Base-by-base conservation (phyloP, 371 early-diverging fungal genomes). In the Mucor piriformis region DNA sequence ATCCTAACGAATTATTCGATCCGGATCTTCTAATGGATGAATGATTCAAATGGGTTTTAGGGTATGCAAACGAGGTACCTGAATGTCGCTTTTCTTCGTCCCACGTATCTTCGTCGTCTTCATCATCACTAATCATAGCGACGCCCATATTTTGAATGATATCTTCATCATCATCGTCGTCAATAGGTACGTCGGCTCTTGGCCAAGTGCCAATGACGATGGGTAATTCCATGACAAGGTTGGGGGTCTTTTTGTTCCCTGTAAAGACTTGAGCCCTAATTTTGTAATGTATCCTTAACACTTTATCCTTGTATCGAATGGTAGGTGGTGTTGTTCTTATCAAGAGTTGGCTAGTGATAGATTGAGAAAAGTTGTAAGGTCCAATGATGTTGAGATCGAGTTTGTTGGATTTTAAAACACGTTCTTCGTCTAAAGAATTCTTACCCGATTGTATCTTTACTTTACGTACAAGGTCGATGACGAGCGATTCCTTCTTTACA, bases 141-240 rank as follows among this genome's bases (percentile, higher is more conserved):
- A 63, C 67, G 5, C 67, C 65, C 67, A 71, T 61, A 15, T 50
- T 49, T 18, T 63, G 54, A 13, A 66, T 57, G 32, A 67, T 63
- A 32, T 67, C 67, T 11, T 66, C 67, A n/a, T 73, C 73, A 25
- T 69, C 73, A 34, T 73, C 73, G n/a, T 73, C 71, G 24, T 76
- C 76, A 59, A 76, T 76, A 12, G 76, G 76, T 8, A 70, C 50
- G 43, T 61, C 66, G 0, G 76, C 70, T 13, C 62, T 67, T 1
- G 76, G 76, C 69, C 70, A 73, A 23, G 76, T 76, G 1, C 73
- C 76, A 16, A 76, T 61, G 0, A 69, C 62, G 23, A 76, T 66
- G 11, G 73, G 76, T 32, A 74, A 59, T 34, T 74, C 73, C 6
- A 77, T 10, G 18, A 55, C 40, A 27, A 58, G 21, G 18, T 32